Conservation (phyloP, 495 filamentous ascomycete genomes). For the Hypoxylon crocopeplum region DNA sequence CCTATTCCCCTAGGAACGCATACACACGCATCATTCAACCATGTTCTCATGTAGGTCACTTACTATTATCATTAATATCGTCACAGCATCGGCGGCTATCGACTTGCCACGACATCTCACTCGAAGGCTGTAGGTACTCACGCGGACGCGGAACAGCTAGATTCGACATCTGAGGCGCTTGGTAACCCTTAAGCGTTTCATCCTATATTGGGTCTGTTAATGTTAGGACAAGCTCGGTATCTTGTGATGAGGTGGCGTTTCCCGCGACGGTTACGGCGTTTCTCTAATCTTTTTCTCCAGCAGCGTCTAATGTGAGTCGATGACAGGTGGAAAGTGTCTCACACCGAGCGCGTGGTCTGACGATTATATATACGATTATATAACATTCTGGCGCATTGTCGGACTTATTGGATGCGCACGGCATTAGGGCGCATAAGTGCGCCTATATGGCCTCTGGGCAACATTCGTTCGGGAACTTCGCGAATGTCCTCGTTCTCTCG, state of each 20-base stretch:
- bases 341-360: no score
- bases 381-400: no score
- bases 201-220: slow-evolving; percentile 33
- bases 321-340: no score
- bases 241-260: slow-evolving; percentile 11
- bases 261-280: slow-evolving; percentile 2
- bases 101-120: slow-evolving; percentile 26
- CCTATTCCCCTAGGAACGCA: slow-evolving; percentile 29
- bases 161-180: slow-evolving; percentile 32
- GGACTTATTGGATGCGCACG: no score
- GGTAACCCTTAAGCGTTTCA: slow-evolving; percentile 26
- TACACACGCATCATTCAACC: background rate
- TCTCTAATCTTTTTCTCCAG: slow-evolving; percentile 6
- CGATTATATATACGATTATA: no score
- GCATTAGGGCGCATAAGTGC: no score
- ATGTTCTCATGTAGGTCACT: slow-evolving; percentile 13
- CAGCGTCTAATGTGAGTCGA: no score
- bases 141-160: slow-evolving; percentile 11
- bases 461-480: no score
- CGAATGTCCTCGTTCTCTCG: no score
- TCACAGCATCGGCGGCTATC: slow-evolving; percentile 31
- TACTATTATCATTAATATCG: slow-evolving; percentile 19
- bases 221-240: slow-evolving; percentile 1
- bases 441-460: no score
- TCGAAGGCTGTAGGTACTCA: slow-evolving; percentile 3